These are phyloP conservation scores for Eleusine coracana DNA, from an alignment of 176 grass and related monocot genomes.

Conservation along the genomic window DNA sequence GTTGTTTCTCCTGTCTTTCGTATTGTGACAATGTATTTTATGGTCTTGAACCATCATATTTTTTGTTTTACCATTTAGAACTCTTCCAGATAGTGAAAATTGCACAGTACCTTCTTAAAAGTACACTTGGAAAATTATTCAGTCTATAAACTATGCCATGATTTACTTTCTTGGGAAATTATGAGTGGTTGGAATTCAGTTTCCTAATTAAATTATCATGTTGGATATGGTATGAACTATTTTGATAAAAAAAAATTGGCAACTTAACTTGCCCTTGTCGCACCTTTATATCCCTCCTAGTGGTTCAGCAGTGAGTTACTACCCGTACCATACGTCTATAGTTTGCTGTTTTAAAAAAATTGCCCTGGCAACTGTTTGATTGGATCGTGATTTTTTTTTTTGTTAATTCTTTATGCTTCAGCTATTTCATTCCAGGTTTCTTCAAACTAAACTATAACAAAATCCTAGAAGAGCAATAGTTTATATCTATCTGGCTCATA, in stretches of 20 bases:
- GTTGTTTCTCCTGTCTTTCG: slow-evolving; percentile 25
- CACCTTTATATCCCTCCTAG: slow-evolving; percentile 25
- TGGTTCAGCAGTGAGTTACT: neutral
- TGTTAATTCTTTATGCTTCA: neutral
- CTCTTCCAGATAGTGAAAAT: neutral
- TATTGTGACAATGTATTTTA: slow-evolving; percentile 8
- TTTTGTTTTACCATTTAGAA: neutral
- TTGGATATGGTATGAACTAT: slow-evolving; percentile 20
- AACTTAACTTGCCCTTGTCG: too few species aligned
- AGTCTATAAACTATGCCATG: neutral
- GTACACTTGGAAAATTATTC: neutral
- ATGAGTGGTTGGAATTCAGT: neutral
- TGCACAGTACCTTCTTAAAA: neutral
- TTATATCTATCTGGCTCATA: slow-evolving; percentile 14
- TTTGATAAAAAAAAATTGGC: neutral
- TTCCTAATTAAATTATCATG: slow-evolving; percentile 1
- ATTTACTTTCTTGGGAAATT: slow-evolving; percentile 15
- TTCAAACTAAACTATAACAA: neutral
- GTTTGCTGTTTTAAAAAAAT: neutral
- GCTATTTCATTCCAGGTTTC: neutral
- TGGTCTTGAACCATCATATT: neutral
- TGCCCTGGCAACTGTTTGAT: slow-evolving; percentile 1
- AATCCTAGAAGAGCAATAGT: slow-evolving; percentile 19
- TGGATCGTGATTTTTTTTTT: neutral
- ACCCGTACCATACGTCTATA: neutral